These are phyloP conservation scores for Remersonia thermophila DNA, from an alignment of 2,329 filamentous ascomycete genomes.

Conservation along the genomic window DNA sequence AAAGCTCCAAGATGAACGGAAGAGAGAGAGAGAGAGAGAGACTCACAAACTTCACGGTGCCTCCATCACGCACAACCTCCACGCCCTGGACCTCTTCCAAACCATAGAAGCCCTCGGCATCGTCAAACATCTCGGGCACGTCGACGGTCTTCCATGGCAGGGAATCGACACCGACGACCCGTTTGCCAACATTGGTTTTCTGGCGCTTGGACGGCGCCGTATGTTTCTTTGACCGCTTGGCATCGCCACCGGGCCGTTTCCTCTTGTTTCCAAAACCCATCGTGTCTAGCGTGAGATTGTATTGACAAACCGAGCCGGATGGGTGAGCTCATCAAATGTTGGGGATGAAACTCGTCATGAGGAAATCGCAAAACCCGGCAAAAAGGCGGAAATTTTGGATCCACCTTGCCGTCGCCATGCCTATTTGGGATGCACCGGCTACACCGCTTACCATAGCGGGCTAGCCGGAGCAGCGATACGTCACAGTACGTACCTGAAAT, in stretches of 20 bases:
- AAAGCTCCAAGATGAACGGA: neutral
- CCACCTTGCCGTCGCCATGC: constrained; percentile 4
- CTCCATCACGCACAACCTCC: constrained; percentile 60
- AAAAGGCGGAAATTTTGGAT: constrained; percentile 6
- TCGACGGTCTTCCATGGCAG: constrained; percentile 46
- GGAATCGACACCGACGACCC: constrained; percentile 32
- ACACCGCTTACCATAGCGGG: constrained; percentile 2
- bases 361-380: constrained; percentile 4
- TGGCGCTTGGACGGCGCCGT: constrained; percentile 16
- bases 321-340: too few species aligned
- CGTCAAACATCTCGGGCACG: constrained; percentile 67
- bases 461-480: neutral
- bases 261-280: constrained; percentile 19
- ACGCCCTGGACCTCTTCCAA: constrained; percentile 88
- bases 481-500: too few species aligned
- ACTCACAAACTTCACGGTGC: constrained; percentile 44
- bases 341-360: too few species aligned
- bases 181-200: constrained; percentile 18
- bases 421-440: too few species aligned
- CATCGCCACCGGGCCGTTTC: constrained; percentile 14
- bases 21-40: constrained; percentile 1
- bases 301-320: neutral
- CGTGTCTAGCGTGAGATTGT: neutral
- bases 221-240: constrained; percentile 13
- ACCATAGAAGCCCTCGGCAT: constrained; percentile 88